Base-by-base conservation (phyloP, 257 asterid genomes). In the Solanum ossicruentum region DNA sequence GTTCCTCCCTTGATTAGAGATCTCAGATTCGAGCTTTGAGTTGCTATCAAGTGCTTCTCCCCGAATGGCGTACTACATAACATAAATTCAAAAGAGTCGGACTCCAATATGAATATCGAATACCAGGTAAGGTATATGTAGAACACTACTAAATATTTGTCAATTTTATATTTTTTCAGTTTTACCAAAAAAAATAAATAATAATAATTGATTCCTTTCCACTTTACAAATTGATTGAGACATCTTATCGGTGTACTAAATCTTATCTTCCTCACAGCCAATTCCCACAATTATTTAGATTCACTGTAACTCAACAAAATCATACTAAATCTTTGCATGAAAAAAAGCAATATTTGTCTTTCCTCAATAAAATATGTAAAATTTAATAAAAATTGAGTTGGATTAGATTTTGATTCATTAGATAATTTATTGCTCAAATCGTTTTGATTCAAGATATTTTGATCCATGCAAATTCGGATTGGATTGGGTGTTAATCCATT, bases 91-190 rank as follows among this genome's bases (percentile, higher is more conserved):
- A 5, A 36, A 36, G 4, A 36, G 6, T 36, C 41, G 1, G 1
- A 6, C 6, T 36, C 0, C 1, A 36, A 1, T 4, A 5, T 4
- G 1, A 5, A 0, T 5, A 36, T 0, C 41, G 6, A 36, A 36
- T 3, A 36, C 7, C 5, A 36, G 5, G 7, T n/a, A 26, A 60
- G 8, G 32, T 10, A 58, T 0, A 32, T 3, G 3, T 2, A 10
- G 0, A 7, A 58, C 7, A n/a, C 66, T 58, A 58, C 10, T 58
- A n/a, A 60, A 60, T n/a, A n/a, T 60, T 60, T 60, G 13, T n/a
- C 32, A 60, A 60, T 60, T 60, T 60, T 2, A n/a, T 2, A 1
- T 12, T 65, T 13, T 2, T 15, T 36, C 6, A 36, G 41, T 36
- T 36, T 36, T 36, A 36, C 41, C 41, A 0, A 36, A 36, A 36